These are phyloP conservation scores for Lipomyces yamanashiensis DNA, from an alignment of 805 yeast genomes.

Conservation along the genomic window DNA sequence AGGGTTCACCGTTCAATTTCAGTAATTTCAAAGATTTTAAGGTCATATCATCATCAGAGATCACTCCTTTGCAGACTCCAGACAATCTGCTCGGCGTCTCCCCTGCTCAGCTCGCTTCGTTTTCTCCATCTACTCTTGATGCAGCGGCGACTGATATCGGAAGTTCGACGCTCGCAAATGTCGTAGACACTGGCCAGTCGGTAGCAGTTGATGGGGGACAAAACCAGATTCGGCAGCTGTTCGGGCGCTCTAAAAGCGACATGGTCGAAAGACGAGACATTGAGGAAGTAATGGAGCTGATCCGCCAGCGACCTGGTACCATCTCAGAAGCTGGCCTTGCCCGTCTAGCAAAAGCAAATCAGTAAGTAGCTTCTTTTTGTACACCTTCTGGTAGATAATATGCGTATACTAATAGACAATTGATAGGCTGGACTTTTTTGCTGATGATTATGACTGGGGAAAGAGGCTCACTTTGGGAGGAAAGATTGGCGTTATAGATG, in stretches of 20 bases:
- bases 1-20: constrained; percentile 24
- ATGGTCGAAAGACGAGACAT: constrained; percentile 15
- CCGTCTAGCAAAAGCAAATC: constrained; percentile 43
- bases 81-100: constrained; percentile 19
- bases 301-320: constrained; percentile 45
- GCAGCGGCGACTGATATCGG: constrained; percentile 5
- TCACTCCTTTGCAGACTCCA: constrained; percentile 24
- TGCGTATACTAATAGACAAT: no score
- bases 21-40: constrained; percentile 19
- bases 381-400: background rate
- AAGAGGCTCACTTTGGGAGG: constrained; percentile 48
- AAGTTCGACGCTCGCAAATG: background rate
- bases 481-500: constrained; percentile 47
- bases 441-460: constrained; percentile 43
- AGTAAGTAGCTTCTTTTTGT: constrained; percentile 21
- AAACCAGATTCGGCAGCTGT: constrained; percentile 7
- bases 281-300: constrained; percentile 36
- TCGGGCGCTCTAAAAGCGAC: constrained; percentile 23
- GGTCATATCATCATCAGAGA: constrained; percentile 25
- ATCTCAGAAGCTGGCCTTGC: constrained; percentile 46
- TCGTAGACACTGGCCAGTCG: background rate
- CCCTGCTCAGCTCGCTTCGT: constrained; percentile 25
- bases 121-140: constrained; percentile 17
- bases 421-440: constrained; percentile 46
- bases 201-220: background rate